These are phyloP conservation scores for Astathelohania contejeani DNA, from an alignment of 371 early-diverging fungal species.

Conservation along the genomic window DNA sequence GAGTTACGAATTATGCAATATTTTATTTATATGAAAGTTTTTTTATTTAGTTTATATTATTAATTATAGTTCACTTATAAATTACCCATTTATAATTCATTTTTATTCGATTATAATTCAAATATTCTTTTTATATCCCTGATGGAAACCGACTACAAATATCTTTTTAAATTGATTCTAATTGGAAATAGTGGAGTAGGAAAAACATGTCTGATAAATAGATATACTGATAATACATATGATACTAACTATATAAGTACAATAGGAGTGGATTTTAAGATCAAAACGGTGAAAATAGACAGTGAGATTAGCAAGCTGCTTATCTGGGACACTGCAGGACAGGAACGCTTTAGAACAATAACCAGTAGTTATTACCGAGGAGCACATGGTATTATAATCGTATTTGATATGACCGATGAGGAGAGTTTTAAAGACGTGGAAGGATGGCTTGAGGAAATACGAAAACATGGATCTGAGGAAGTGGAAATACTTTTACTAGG, in stretches of 20 bases:
- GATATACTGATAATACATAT: conserved; percentile 93
- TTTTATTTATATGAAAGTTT: too few species aligned
- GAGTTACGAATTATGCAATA: too few species aligned
- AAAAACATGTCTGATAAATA: conserved; percentile 78
- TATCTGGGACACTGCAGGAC: conserved; percentile 99
- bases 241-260: conserved; percentile 84
- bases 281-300: conserved; percentile 74
- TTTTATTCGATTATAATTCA: too few species aligned
- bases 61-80: too few species aligned
- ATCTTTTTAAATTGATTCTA: conserved; percentile 81
- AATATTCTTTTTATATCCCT: too few species aligned
- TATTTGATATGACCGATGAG: conserved; percentile 93
- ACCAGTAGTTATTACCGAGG: conserved; percentile 95
- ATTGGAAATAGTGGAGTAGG: conserved; percentile 97
- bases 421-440: conserved; percentile 83
- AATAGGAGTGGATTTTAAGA: conserved; percentile 99
- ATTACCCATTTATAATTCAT: too few species aligned
- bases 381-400: conserved; percentile 91
- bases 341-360: conserved; percentile 93
- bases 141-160: conserved; percentile 55
- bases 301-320: conserved; percentile 80
- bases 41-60: too few species aligned
- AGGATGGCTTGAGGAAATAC: conserved; percentile 93
- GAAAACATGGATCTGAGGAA: conserved; percentile 79
- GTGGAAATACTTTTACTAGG: conserved; percentile 91